Percentiles rank a stretch among this genome's conserved stretches.
Evolutionary conservation across 202 grass and related monocot genomes (phyloP).

Genomic region (Panicum virgatum): DNA sequence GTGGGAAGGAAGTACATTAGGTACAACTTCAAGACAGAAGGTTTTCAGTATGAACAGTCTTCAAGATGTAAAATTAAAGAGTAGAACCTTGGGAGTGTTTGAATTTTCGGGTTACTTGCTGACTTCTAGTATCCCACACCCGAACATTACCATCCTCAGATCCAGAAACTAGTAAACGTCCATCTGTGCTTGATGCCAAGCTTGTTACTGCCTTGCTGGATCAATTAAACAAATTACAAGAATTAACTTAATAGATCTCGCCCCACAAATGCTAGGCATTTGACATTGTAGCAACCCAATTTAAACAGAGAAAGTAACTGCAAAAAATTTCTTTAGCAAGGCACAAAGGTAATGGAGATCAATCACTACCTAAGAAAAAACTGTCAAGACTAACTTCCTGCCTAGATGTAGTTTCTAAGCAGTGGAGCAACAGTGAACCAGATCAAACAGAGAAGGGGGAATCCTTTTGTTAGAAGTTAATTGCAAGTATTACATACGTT

Average conservation of each 20-base stretch:
- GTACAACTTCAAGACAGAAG: not conserved
- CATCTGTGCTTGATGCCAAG: conserved; percentile 57
- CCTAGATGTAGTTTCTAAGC: not conserved
- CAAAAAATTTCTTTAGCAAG: conserved; percentile 13
- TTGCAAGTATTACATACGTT: not conserved
- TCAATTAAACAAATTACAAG: conserved; percentile 25
- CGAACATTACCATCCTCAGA: conserved; percentile 63
- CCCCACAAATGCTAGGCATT: conserved; percentile 18
- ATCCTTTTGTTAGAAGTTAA: not conserved
- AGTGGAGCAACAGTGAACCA: not conserved
- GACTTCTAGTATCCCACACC: conserved; percentile 65
- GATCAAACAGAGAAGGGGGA: not conserved
- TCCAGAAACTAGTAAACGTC: conserved; percentile 62
- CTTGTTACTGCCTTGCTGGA: conserved; percentile 67
- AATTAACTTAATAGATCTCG: conserved; percentile 1
- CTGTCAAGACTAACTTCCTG: not conserved
- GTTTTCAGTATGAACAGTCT: conserved; percentile 9
- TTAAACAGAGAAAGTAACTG: conserved; percentile 1
- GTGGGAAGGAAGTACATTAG: not conserved
- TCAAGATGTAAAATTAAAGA: not conserved
- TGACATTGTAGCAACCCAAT: not conserved
- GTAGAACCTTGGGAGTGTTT: conserved; percentile 76
- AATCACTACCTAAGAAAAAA: not conserved
- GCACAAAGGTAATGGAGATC: conserved; percentile 14
- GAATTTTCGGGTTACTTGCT: conserved; percentile 58